Evolutionary conservation across 768 basidiomycete genomes (phyloP).

Genomic region (Gelatoporia subvermispora): DNA sequence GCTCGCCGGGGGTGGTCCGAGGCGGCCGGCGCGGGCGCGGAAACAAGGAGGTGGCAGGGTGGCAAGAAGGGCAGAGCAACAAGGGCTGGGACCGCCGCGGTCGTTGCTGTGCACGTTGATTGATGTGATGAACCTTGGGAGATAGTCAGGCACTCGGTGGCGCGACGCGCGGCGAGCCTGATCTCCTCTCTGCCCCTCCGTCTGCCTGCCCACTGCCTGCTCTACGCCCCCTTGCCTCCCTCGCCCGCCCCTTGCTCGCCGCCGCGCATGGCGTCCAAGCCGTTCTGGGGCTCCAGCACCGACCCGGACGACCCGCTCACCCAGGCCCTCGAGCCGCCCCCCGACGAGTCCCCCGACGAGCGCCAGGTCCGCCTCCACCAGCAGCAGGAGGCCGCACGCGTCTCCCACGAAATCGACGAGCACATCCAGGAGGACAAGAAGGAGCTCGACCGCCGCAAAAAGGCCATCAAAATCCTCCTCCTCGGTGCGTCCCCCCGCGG

Average conservation of each 20-base stretch:
- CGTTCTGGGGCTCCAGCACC: not conserved
- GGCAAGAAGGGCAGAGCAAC: not conserved
- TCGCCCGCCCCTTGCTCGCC: not conserved
- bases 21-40: no score
- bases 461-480: constrained; percentile 50
- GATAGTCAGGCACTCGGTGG: constrained; percentile 1
- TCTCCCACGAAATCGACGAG: constrained; percentile 47
- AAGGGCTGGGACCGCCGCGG: not conserved
- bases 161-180: not conserved
- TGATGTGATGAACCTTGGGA: not conserved
- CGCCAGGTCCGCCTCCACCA: constrained; percentile 28
- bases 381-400: constrained; percentile 37
- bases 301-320: constrained; percentile 31
- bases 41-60: no score
- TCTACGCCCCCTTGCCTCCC: not conserved
- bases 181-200: not conserved
- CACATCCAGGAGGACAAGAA: constrained; percentile 40
- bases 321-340: constrained; percentile 25
- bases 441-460: constrained; percentile 42
- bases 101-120: not conserved
- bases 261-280: not conserved
- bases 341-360: constrained; percentile 34
- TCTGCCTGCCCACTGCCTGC: not conserved
- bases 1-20: no score
- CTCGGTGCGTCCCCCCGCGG: constrained; percentile 34